A percentile compares a stretch with the other conserved stretches of the same genome.
Evolutionary conservation across 2,329 filamentous ascomycete species (phyloP).

Genomic region (Colletotrichum spinosum): DNA sequence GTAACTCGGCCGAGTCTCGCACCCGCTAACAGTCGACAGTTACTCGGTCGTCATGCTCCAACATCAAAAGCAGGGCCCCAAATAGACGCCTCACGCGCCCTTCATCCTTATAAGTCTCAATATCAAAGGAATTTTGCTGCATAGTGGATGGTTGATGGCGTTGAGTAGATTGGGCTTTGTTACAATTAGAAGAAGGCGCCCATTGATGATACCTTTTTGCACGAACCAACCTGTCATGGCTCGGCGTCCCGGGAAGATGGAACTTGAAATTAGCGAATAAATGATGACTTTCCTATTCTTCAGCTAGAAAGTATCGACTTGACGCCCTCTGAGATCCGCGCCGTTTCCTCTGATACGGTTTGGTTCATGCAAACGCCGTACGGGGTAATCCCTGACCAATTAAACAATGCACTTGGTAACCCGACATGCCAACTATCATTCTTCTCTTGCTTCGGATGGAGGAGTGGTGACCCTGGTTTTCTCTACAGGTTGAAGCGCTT

Average conservation of each 20-base stretch:
- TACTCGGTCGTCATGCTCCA: conserved; percentile 62
- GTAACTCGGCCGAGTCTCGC: background rate
- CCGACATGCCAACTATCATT: background rate
- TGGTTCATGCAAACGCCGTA: conserved; percentile 24
- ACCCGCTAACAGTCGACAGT: conserved; percentile 43
- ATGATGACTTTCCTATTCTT: background rate
- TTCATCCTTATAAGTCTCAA: conserved; percentile 13
- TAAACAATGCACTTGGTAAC: conserved; percentile 13
- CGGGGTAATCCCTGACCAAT: conserved; percentile 19
- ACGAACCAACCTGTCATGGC: conserved; percentile 25
- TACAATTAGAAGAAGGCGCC: conserved; percentile 27
- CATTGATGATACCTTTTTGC: conserved; percentile 33
- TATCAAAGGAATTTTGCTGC: conserved; percentile 9
- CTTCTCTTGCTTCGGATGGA: background rate
- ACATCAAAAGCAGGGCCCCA: conserved; percentile 45
- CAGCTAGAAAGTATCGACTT: background rate
- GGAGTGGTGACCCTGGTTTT: background rate
- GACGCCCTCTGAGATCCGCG: background rate
- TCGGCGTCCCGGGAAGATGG: conserved; percentile 24
- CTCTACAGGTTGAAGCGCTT: conserved; percentile 90
- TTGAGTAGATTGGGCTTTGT: conserved; percentile 18
- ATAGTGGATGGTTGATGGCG: conserved; percentile 13
- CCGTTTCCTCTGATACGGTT: conserved; percentile 11
- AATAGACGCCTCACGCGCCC: conserved; percentile 13
- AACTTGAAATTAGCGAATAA: conserved; percentile 1